Conservation (phyloP, 2,329 filamentous ascomycete species). For the Monascus ruber region DNA sequence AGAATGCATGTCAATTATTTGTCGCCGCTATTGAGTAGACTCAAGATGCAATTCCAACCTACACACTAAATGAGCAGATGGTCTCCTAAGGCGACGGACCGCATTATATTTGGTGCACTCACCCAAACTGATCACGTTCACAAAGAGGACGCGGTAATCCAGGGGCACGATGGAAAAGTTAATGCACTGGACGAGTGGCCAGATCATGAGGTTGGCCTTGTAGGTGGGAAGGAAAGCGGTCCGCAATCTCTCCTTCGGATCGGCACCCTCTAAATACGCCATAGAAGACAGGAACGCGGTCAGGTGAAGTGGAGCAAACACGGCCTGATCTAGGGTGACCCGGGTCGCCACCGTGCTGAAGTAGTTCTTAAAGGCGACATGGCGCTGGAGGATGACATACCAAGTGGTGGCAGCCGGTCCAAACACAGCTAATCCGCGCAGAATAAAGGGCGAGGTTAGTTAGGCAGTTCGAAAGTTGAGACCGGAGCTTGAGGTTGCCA, state of each 20-base stretch:
- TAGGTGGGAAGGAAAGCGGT: slow-evolving; percentile 62
- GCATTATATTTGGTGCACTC: slow-evolving; percentile 16
- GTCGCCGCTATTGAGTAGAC: slow-evolving; percentile 42
- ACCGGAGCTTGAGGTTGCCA: slow-evolving; percentile 2
- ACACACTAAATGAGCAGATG: slow-evolving; percentile 5
- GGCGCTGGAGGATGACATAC: slow-evolving; percentile 67
- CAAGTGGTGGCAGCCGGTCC: slow-evolving; percentile 79
- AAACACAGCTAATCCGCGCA: slow-evolving; percentile 49
- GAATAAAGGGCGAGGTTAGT: too few species aligned
- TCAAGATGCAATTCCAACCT: slow-evolving; percentile 51
- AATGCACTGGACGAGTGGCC: slow-evolving; percentile 71
- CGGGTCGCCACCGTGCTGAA: slow-evolving; percentile 64
- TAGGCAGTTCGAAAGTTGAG: too few species aligned
- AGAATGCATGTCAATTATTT: slow-evolving; percentile 9
- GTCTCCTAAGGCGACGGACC: background rate
- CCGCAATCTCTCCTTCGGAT: slow-evolving; percentile 57
- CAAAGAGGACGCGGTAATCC: slow-evolving; percentile 71
- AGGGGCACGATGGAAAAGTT: slow-evolving; percentile 85
- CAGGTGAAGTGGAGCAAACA: slow-evolving; percentile 79
- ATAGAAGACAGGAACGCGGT: slow-evolving; percentile 71
- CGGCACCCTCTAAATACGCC: slow-evolving; percentile 65
- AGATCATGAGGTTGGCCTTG: slow-evolving; percentile 75
- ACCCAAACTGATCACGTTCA: slow-evolving; percentile 69
- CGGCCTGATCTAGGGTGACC: slow-evolving; percentile 65
- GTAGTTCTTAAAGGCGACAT: slow-evolving; percentile 53